phyloP scores from a whole-genome alignment of 2,329 filamentous ascomycete species.

The Epichloe sibirici region DNA sequence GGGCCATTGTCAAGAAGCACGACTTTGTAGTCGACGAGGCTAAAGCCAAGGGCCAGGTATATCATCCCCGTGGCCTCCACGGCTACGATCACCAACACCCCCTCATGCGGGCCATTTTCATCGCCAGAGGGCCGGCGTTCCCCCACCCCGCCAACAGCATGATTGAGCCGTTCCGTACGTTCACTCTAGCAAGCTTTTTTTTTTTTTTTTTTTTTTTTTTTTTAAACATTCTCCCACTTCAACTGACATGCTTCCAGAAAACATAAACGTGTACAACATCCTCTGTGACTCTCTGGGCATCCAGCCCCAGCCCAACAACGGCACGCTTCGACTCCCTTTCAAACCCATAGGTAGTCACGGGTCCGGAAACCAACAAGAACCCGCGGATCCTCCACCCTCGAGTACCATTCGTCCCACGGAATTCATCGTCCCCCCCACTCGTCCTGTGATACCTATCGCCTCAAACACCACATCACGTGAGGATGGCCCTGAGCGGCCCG shows the following conservation, averaged over 20 bases:
- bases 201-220: not conserved
- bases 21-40: slow-evolving; percentile 65
- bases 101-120: slow-evolving; percentile 90
- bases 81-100: slow-evolving; percentile 94
- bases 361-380: slow-evolving; percentile 33
- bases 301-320: slow-evolving; percentile 67
- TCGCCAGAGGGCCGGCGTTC: slow-evolving; percentile 86
- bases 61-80: slow-evolving; percentile 75
- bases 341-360: slow-evolving; percentile 51
- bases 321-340: slow-evolving; percentile 65
- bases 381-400: slow-evolving; percentile 32
- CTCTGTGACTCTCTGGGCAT: slow-evolving; percentile 79
- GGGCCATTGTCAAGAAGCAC: slow-evolving; percentile 72
- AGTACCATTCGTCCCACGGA: not conserved
- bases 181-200: not conserved
- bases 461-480: not conserved
- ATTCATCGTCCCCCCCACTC: not conserved
- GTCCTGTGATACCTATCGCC: not conserved
- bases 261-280: slow-evolving; percentile 90
- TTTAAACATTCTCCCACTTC: not conserved
- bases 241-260: slow-evolving; percentile 47
- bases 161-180: slow-evolving; percentile 72
- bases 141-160: slow-evolving; percentile 72
- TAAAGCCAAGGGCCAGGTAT: slow-evolving; percentile 50
- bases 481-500: not conserved